A percentile compares a stretch with the other conserved stretches of the same genome.
Evolutionary conservation across 805 yeast species (phyloP).

Genomic region (Candida sonorensis): DNA sequence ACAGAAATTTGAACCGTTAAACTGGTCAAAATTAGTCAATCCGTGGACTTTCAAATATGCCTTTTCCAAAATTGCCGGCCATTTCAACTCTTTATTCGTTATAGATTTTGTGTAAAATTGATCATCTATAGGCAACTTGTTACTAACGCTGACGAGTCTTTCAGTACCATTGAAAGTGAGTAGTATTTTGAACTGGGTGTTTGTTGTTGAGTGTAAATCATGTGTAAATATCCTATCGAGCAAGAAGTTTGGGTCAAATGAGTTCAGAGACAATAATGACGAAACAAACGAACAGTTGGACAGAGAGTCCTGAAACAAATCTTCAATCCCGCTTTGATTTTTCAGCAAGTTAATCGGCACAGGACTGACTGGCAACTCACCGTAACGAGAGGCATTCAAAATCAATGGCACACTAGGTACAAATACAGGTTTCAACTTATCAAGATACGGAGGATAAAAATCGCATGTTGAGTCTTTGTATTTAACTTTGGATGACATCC

Average conservation of each 20-base stretch:
- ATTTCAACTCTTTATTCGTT: slow-evolving; percentile 28
- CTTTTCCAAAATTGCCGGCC: slow-evolving; percentile 77
- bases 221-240: slow-evolving; percentile 20
- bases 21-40: slow-evolving; percentile 46
- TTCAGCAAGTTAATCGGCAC: slow-evolving; percentile 2
- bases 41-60: slow-evolving; percentile 52
- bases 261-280: slow-evolving; percentile 46
- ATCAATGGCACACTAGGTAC: too few relatives aligned
- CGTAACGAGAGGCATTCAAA: too few relatives aligned
- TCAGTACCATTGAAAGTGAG: slow-evolving; percentile 47
- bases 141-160: slow-evolving; percentile 40
- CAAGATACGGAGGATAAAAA: slow-evolving; percentile 2
- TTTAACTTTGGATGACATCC: slow-evolving; percentile 17
- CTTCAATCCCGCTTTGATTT: slow-evolving; percentile 13
- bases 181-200: slow-evolving; percentile 26
- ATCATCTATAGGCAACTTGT: slow-evolving; percentile 31
- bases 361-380: too few relatives aligned
- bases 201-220: slow-evolving; percentile 12
- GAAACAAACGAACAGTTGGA: slow-evolving; percentile 76
- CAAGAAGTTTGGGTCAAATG: slow-evolving; percentile 19
- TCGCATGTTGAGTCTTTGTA: too few relatives aligned
- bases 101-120: slow-evolving; percentile 29
- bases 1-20: slow-evolving; percentile 71
- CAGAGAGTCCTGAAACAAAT: slow-evolving; percentile 42
- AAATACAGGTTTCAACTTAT: slow-evolving; percentile 6